phyloP scores from a whole-genome alignment of 2,329 filamentous ascomycete species.

The Fusarium sp. region DNA sequence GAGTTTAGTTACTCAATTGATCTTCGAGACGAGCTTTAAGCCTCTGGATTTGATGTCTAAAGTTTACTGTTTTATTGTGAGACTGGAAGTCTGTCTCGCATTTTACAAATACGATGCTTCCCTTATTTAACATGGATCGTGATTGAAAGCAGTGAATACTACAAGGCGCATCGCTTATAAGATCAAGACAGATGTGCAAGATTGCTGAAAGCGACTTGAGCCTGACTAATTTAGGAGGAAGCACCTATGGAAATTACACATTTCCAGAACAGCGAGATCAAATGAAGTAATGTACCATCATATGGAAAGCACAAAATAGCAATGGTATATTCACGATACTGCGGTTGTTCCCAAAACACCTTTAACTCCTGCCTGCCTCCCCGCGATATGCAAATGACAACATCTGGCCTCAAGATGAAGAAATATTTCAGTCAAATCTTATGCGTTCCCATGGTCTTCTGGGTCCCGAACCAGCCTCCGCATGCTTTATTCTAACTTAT shows the following conservation, averaged over 20 bases:
- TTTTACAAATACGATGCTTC: neutral
- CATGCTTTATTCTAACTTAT: conserved; percentile 83
- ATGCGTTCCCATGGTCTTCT: neutral
- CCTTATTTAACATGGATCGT: neutral
- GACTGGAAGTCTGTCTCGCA: neutral
- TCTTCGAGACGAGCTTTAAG: neutral
- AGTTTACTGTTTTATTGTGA: neutral
- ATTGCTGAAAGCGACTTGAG: neutral
- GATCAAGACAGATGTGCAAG: neutral
- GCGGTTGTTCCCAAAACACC: conserved; percentile 36
- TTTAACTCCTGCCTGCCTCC: conserved; percentile 36
- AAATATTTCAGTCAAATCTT: neutral
- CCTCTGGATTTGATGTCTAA: neutral
- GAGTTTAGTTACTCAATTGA: conserved; percentile 23
- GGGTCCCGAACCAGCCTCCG: neutral
- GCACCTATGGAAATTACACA: neutral
- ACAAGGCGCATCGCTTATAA: neutral
- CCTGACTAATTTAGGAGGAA: neutral
- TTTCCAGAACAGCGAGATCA: neutral
- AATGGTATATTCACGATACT: conserved; percentile 37
- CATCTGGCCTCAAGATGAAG: neutral
- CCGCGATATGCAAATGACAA: conserved; percentile 33
- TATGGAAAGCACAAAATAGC: neutral
- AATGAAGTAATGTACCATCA: neutral
- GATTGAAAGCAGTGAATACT: neutral